Conservation (phyloP, 2,329 filamentous ascomycete genomes). For the Phialemonium atrogriseum region DNA sequence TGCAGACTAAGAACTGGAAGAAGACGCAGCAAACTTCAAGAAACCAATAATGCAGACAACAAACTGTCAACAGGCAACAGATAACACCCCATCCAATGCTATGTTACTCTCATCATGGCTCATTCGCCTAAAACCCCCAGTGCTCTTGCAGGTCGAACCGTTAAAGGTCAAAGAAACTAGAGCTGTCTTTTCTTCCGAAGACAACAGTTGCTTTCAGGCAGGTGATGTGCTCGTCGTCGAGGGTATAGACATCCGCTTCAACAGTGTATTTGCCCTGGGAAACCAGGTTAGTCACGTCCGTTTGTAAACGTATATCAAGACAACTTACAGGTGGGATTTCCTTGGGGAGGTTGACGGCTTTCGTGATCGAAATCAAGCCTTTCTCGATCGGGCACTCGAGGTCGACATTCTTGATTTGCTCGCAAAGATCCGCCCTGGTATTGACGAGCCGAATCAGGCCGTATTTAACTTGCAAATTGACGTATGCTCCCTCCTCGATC, state of each 20-base stretch:
- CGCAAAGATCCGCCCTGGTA: constrained; percentile 75
- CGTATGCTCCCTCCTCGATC: constrained; percentile 71
- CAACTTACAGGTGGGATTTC: constrained; percentile 79
- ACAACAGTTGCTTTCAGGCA: constrained; percentile 71
- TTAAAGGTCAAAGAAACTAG: constrained; percentile 8
- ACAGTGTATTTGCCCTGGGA: constrained; percentile 81
- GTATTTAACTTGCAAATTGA: constrained; percentile 83
- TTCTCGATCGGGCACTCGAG: constrained; percentile 81
- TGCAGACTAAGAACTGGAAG: too few relatives aligned
- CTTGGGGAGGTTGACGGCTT: constrained; percentile 75
- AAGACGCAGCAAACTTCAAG: too few relatives aligned
- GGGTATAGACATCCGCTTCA: constrained; percentile 72
- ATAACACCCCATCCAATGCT: too few relatives aligned
- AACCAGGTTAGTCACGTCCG: constrained; percentile 11
- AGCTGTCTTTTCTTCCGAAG: constrained; percentile 39
- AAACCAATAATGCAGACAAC: too few relatives aligned
- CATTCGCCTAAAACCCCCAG: too few relatives aligned
- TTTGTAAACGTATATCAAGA: background rate
- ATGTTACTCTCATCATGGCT: too few relatives aligned
- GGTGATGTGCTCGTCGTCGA: constrained; percentile 67
- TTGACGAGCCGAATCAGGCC: constrained; percentile 84
- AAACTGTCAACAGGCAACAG: too few relatives aligned
- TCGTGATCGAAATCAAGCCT: constrained; percentile 64
- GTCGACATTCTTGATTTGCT: constrained; percentile 81
- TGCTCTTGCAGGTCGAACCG: too few relatives aligned